These are phyloP conservation scores for Lathyrus tuberosus DNA, from an alignment of 306 rosid species.

Conservation along the genomic window DNA sequence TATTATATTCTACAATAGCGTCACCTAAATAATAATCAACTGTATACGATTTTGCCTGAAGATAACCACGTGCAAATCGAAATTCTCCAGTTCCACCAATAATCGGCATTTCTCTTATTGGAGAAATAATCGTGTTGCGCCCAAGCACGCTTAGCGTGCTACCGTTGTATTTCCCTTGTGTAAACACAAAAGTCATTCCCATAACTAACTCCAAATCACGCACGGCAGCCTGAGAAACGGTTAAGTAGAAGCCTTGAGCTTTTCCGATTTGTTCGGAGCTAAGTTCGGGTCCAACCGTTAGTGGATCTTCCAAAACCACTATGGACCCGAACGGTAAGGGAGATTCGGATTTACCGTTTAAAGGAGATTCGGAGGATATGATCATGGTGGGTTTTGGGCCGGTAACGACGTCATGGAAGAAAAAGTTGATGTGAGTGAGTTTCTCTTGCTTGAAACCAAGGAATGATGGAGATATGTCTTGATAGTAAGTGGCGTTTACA, in stretches of 20 bases:
- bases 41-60: constrained; percentile 44
- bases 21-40: constrained; percentile 35
- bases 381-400: constrained; percentile 44
- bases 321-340: constrained; percentile 52
- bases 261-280: constrained; percentile 49
- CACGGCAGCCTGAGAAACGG: background rate
- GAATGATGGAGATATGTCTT: constrained; percentile 21
- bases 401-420: constrained; percentile 51
- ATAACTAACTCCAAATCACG: constrained; percentile 34
- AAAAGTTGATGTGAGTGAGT: constrained; percentile 60
- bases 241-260: constrained; percentile 55
- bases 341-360: constrained; percentile 23
- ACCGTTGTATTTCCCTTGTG: constrained; percentile 50
- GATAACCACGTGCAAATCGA: constrained; percentile 75
- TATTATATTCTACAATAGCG: constrained; percentile 66
- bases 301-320: constrained; percentile 45
- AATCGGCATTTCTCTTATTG: constrained; percentile 56
- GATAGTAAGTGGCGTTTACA: constrained; percentile 15
- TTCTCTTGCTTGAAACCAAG: constrained; percentile 46
- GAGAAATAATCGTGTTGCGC: constrained; percentile 25
- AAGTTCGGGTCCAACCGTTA: constrained; percentile 42
- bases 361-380: constrained; percentile 37
- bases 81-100: constrained; percentile 65
- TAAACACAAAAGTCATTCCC: constrained; percentile 45
- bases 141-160: constrained; percentile 58